Base-by-base conservation (phyloP, 2,329 filamentous ascomycete species). In the Thielaviopsis euricoi region DNA sequence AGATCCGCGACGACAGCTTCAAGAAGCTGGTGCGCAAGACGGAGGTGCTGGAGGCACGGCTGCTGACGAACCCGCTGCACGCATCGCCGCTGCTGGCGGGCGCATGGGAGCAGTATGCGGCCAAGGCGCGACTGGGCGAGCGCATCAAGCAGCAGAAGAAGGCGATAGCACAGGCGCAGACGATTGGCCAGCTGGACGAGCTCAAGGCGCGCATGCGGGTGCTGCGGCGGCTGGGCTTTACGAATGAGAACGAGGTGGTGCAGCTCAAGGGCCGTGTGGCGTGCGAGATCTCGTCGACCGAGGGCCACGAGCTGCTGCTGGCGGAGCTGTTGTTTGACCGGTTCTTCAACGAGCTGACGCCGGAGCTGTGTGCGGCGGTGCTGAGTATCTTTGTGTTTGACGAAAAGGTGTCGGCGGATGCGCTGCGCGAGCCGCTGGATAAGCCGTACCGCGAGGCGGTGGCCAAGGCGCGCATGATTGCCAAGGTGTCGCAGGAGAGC, bases 371-470 rank as follows among this genome's bases (percentile, higher is more conserved):
- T 65, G 93, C 93, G 1, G 81, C 91, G 0, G 82, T 90, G 6
- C 77, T 98, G 60, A 94, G 88, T 65, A 90, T 88, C 67, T 97
- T 98, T 73, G 93, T 98, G 63, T 96, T 97, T 64, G 94, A 98
- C 67, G 93, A 98, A 73, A 95, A 94, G 76, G 83, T 87, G 53
- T 86, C 91, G 65, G 83, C 90, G 13, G 74, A 81, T 2, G 78
- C 82, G 15, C 75, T 96, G 53, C 86, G 85, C 65, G 89, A 96
- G 64, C 87, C 95, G 61, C 77, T 97, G 33, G 80, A 82, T 58
- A 94, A 94, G 73, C 88, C 89, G 17, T 93, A 83, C 69, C 80
- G 86, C 54, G 87, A 94, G 68, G 86, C 98, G 46, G 86, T 94
- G 69, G 80, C 83, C 22, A 89, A 95, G 72, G 93, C 93, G 10